phyloP scores from a whole-genome alignment of 1,139 yeast species.

The Hanseniaspora uvarum region DNA sequence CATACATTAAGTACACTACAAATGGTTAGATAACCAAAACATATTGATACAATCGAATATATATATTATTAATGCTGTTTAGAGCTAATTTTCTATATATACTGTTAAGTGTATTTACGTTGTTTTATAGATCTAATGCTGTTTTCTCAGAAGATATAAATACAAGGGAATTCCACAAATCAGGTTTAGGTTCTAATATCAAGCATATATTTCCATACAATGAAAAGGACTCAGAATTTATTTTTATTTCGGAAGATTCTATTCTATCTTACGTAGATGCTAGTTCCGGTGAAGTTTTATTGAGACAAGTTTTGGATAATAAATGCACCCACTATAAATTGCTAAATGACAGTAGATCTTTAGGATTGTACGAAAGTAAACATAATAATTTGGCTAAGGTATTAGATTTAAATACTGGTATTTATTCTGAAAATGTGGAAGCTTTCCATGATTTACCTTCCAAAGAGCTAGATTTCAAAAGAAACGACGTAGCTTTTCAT shows the following conservation, averaged over 20 bases:
- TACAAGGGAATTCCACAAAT: constrained; percentile 30
- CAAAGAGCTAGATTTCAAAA: neutral
- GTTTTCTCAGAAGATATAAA: constrained; percentile 32
- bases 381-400: neutral
- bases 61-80: neutral
- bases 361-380: constrained; percentile 19
- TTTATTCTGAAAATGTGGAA: constrained; percentile 9
- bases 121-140: constrained; percentile 21
- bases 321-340: constrained; percentile 21
- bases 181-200: constrained; percentile 25
- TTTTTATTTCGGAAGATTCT: constrained; percentile 21
- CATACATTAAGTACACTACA: too few relatives aligned
- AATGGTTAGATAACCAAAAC: too few relatives aligned
- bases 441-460: neutral
- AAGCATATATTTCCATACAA: constrained; percentile 18
- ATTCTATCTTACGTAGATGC: constrained; percentile 25
- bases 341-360: constrained; percentile 14
- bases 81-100: neutral
- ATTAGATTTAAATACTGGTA: constrained; percentile 20
- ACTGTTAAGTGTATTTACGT: neutral
- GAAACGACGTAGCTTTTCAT: neutral
- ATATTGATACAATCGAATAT: neutral
- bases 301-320: constrained; percentile 21
- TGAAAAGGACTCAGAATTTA: constrained; percentile 22
- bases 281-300: constrained; percentile 23